Evolutionary conservation across 306 rosid genomes (phyloP).

Genomic region (Malus sylvestris): DNA sequence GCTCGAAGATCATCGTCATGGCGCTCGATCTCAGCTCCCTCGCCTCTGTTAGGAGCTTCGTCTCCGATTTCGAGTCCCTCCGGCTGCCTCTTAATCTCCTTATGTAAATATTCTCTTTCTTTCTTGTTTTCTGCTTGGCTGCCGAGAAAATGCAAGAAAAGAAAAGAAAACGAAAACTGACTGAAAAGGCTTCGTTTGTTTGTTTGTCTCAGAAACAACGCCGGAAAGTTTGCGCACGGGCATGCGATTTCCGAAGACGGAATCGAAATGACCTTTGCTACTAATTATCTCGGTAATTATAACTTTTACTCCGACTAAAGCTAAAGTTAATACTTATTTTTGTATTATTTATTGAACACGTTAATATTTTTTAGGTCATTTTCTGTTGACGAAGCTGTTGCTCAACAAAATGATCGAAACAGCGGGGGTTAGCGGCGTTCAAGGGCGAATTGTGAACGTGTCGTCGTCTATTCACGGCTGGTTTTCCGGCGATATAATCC

Average conservation of each 20-base stretch:
- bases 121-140: constrained; percentile 9
- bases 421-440: constrained; percentile 49
- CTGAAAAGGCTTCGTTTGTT: background rate
- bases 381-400: constrained; percentile 64
- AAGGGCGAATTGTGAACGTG: constrained; percentile 81
- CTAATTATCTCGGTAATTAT: constrained; percentile 60
- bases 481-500: constrained; percentile 65
- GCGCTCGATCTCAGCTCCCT: constrained; percentile 84
- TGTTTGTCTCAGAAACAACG: constrained; percentile 55
- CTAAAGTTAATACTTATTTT: background rate
- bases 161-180: background rate
- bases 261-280: constrained; percentile 86
- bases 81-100: constrained; percentile 71
- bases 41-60: constrained; percentile 53
- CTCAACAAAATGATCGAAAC: constrained; percentile 58
- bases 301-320: background rate
- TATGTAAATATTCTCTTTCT: constrained; percentile 35
- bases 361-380: constrained; percentile 55
- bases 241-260: constrained; percentile 79
- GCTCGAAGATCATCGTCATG: constrained; percentile 48
- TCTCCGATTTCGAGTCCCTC: constrained; percentile 44
- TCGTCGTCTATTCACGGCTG: constrained; percentile 70
- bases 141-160: background rate
- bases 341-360: background rate
- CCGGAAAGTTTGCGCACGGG: constrained; percentile 72